Conservation (phyloP, 345 rosid genomes). For the Geranium brycei region DNA sequence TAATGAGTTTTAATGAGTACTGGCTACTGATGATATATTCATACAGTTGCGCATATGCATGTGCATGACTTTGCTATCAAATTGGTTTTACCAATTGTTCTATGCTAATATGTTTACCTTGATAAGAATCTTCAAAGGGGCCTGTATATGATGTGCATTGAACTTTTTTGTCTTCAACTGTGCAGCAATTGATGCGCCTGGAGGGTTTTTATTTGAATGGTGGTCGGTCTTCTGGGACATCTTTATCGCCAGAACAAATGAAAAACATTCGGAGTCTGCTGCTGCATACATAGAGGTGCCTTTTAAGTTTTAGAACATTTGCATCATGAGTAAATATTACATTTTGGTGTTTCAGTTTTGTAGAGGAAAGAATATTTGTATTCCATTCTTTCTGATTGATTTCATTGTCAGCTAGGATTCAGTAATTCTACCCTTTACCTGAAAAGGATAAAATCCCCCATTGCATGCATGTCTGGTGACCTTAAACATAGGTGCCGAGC, state of each 20-base stretch:
- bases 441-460: too few species aligned
- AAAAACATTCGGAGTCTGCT: conserved; percentile 52
- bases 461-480: too few species aligned
- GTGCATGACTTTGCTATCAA: background rate
- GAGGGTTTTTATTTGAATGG: conserved; percentile 72
- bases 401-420: too few species aligned
- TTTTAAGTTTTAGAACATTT: conserved; percentile 2
- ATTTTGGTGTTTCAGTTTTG: background rate
- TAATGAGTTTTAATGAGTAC: conserved; percentile 16
- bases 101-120: too few species aligned
- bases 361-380: background rate
- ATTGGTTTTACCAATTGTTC: background rate
- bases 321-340: background rate
- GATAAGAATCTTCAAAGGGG: background rate
- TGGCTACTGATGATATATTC: too few species aligned
- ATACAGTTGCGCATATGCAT: too few species aligned
- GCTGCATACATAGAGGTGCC: conserved; percentile 59
- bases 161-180: conserved; percentile 2
- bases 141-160: background rate
- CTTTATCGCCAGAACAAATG: conserved; percentile 63
- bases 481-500: too few species aligned
- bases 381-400: background rate
- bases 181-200: conserved; percentile 65
- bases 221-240: conserved; percentile 81
- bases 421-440: too few species aligned